These are phyloP conservation scores for Melastoma malabathricum DNA, from an alignment of 345 rosid species.

Conservation along the genomic window DNA sequence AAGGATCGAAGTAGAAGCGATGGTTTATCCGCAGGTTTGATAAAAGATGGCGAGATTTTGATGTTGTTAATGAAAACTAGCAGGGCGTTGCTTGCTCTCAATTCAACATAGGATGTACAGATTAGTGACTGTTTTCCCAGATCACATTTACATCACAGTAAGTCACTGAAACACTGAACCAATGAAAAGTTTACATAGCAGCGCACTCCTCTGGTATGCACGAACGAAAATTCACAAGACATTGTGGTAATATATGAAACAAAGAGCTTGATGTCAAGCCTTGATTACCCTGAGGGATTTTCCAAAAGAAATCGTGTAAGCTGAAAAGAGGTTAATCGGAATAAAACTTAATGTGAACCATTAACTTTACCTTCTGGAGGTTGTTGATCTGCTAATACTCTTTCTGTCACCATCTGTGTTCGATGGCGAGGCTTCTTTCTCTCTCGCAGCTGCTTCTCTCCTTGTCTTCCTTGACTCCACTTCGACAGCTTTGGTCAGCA, in stretches of 20 bases:
- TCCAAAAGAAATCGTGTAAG: neutral
- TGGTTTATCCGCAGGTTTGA: too few relatives aligned
- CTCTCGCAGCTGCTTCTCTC: slow-evolving; percentile 63
- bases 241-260: neutral
- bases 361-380: slow-evolving; percentile 14
- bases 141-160: neutral
- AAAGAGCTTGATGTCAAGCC: neutral
- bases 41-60: too few relatives aligned
- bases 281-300: slow-evolving; percentile 5
- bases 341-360: neutral
- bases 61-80: too few relatives aligned
- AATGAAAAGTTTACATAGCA: too few relatives aligned
- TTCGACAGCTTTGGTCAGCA: slow-evolving; percentile 61
- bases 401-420: slow-evolving; percentile 26
- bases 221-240: slow-evolving; percentile 1
- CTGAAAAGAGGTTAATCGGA: too few relatives aligned
- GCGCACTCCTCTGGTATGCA: slow-evolving; percentile 1
- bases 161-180: too few relatives aligned
- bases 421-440: slow-evolving; percentile 33
- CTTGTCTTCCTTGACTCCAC: slow-evolving; percentile 65
- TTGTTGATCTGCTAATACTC: slow-evolving; percentile 14
- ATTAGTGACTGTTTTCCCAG: too few relatives aligned
- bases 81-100: too few relatives aligned
- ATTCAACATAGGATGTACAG: too few relatives aligned
- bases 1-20: too few relatives aligned